Evolutionary conservation across 2,329 filamentous ascomycete genomes (phyloP).

Genomic region (Neocucurbitaria cava): DNA sequence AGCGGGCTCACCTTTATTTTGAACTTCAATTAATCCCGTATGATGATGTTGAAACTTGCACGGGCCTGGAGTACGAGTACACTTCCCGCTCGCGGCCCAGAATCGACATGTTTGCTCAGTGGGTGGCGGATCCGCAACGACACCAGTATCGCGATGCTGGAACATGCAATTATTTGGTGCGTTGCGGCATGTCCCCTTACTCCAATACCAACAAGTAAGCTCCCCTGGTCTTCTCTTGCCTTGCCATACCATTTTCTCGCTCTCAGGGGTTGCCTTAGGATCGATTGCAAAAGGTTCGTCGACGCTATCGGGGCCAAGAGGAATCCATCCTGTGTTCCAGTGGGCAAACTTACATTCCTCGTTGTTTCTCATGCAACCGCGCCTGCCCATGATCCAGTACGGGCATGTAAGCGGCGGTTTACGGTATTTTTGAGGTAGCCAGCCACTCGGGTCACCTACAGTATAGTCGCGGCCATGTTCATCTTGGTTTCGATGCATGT

Average conservation of each 20-base stretch:
- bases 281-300: conserved; percentile 16
- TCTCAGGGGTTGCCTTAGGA: neutral
- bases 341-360: conserved; percentile 39
- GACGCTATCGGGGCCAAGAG: neutral
- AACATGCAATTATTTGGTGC: conserved; percentile 13
- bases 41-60: neutral
- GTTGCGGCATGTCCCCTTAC: conserved; percentile 7
- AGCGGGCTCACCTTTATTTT: neutral
- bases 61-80: neutral
- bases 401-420: conserved; percentile 37
- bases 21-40: neutral
- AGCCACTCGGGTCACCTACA: conserved; percentile 21
- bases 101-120: conserved; percentile 21
- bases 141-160: conserved; percentile 24
- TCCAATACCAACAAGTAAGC: conserved; percentile 35
- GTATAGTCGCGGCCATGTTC: conserved; percentile 20
- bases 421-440: conserved; percentile 34
- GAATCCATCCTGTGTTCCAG: conserved; percentile 36
- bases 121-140: conserved; percentile 10
- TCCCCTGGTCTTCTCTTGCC: neutral
- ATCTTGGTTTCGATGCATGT: conserved; percentile 36
- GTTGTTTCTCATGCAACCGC: conserved; percentile 25
- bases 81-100: conserved; percentile 6
- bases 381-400: conserved; percentile 27
- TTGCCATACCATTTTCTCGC: neutral